A percentile compares a stretch with the other conserved stretches of the same genome.
Conservation (phyloP, 257 asterid species). For the Solanum virginianum region DNA sequence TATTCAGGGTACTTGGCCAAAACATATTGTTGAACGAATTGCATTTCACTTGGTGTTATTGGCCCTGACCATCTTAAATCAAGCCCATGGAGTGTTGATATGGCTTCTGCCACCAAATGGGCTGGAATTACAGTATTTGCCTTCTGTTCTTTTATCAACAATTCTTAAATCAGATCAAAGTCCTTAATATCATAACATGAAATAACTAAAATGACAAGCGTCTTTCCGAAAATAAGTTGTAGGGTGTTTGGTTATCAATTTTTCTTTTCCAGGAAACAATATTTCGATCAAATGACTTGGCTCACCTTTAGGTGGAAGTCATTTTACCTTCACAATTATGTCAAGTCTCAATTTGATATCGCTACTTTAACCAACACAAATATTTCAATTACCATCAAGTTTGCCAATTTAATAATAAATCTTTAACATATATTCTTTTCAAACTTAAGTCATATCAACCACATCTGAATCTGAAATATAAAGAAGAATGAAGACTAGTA, state of each 20-base stretch:
- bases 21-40: conserved; percentile 65
- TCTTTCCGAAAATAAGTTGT: not conserved
- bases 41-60: conserved; percentile 67
- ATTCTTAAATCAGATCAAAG: not conserved
- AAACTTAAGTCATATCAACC: not conserved
- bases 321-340: not conserved
- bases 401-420: not conserved
- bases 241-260: not conserved
- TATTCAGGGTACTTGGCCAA: conserved; percentile 74
- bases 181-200: not conserved
- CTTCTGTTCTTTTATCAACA: conserved; percentile 31
- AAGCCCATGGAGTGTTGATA: conserved; percentile 66
- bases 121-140: conserved; percentile 64
- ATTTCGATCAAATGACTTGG: not conserved
- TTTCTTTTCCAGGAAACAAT: not conserved
- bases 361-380: not conserved
- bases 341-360: not conserved
- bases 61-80: conserved; percentile 91
- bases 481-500: not conserved
- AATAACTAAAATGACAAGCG: not conserved
- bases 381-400: not conserved
- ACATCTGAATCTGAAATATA: not conserved
- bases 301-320: not conserved
- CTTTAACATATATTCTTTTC: not conserved
- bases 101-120: conserved; percentile 73